Conservation (phyloP, 371 early-diverging fungal species). For the Massospora cicadina region DNA sequence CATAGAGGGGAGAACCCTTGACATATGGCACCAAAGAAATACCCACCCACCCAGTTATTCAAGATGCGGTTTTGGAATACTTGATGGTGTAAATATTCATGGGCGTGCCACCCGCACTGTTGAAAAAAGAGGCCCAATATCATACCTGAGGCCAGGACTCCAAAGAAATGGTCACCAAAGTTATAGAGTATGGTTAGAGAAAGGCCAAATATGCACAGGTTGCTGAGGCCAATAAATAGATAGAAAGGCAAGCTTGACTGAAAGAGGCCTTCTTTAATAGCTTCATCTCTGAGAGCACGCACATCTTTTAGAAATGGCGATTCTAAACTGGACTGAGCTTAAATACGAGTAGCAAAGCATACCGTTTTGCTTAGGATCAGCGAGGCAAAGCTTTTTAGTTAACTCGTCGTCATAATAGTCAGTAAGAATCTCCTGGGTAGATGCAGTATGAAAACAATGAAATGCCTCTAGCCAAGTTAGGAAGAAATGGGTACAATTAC, state of each 20-base stretch:
- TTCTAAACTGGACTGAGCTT: conserved; percentile 12
- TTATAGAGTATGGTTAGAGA: conserved; percentile 28
- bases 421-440: conserved; percentile 47
- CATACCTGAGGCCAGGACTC: conserved; percentile 33
- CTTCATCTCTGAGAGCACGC: conserved; percentile 36
- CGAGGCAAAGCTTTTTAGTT: conserved; percentile 12
- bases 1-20: conserved; percentile 59
- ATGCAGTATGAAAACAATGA: conserved; percentile 61
- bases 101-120: conserved; percentile 77
- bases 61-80: conserved; percentile 45
- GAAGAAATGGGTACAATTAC: conserved; percentile 18
- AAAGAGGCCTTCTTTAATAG: conserved; percentile 41
- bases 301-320: conserved; percentile 32
- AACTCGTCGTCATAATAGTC: conserved; percentile 68
- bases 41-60: conserved; percentile 42
- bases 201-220: conserved; percentile 27
- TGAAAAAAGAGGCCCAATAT: conserved; percentile 67
- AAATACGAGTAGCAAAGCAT: background rate
- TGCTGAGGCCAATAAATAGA: conserved; percentile 35
- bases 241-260: conserved; percentile 50
- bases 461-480: conserved; percentile 42
- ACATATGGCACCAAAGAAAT: conserved; percentile 52
- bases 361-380: background rate
- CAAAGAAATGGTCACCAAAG: conserved; percentile 15
- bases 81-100: conserved; percentile 75